phyloP scores from a whole-genome alignment of 2,329 filamentous ascomycete species.

The Colletotrichum destructivum region DNA sequence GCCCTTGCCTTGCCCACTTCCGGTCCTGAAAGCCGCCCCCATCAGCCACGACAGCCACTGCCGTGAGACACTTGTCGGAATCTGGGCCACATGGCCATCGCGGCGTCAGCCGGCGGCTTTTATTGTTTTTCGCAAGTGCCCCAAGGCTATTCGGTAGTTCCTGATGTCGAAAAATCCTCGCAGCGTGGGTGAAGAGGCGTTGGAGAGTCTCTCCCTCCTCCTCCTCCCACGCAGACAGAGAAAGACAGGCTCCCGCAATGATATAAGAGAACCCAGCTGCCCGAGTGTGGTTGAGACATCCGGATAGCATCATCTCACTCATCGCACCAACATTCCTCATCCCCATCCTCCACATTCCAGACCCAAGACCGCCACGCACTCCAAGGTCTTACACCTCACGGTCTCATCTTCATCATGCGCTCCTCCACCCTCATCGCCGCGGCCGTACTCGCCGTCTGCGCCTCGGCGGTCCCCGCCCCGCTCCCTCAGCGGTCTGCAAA shows the following conservation, averaged over 20 bases:
- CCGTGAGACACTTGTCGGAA: not conserved
- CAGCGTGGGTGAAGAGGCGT: not conserved
- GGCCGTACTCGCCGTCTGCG: conserved; percentile 13
- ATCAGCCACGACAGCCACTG: conserved; percentile 9
- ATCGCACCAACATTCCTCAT: not conserved
- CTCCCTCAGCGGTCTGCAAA: conserved; percentile 17
- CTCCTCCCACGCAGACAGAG: not conserved
- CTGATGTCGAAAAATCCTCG: not conserved
- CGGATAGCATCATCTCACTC: not conserved
- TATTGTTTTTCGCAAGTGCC: not conserved
- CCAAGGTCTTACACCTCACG: not conserved
- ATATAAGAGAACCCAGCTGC: not conserved
- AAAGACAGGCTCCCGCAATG: not conserved
- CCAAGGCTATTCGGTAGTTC: not conserved
- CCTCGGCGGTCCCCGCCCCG: conserved; percentile 5
- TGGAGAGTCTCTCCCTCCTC: too few species aligned
- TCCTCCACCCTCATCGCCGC: conserved; percentile 10
- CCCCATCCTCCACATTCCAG: not conserved
- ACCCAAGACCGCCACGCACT: not conserved
- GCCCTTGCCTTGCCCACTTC: conserved; percentile 8
- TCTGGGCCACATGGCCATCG: not conserved
- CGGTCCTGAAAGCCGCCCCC: conserved; percentile 7
- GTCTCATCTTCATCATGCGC: conserved; percentile 5
- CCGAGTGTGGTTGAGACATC: not conserved
- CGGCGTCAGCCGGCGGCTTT: conserved; percentile 4